Evolutionary conservation across 1,139 yeast genomes (phyloP).

Genomic region (Taiozyma sp.): DNA sequence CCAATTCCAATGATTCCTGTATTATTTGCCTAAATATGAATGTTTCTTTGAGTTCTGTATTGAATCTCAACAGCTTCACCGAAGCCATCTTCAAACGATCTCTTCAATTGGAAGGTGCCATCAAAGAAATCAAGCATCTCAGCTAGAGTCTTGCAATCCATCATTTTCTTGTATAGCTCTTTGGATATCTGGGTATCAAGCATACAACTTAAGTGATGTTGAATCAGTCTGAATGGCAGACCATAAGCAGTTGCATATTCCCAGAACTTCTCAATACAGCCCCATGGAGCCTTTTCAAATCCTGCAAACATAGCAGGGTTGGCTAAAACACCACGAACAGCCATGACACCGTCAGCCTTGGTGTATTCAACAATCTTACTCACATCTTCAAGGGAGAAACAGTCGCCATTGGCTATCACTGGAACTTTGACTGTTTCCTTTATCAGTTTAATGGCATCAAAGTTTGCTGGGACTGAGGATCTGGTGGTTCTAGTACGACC

Average conservation of each 20-base stretch:
- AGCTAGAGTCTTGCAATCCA: slow-evolving; percentile 50
- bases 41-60: slow-evolving; percentile 36
- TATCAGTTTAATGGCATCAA: slow-evolving; percentile 72
- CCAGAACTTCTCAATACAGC: slow-evolving; percentile 80
- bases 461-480: slow-evolving; percentile 76
- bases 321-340: slow-evolving; percentile 81
- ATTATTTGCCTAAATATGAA: slow-evolving; percentile 26
- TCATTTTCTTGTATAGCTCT: slow-evolving; percentile 55
- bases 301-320: slow-evolving; percentile 91
- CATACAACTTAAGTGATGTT: slow-evolving; percentile 91
- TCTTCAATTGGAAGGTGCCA: slow-evolving; percentile 52
- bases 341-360: slow-evolving; percentile 90
- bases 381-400: slow-evolving; percentile 65
- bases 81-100: slow-evolving; percentile 66
- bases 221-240: slow-evolving; percentile 74
- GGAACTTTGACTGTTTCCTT: slow-evolving; percentile 64
- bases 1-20: not conserved
- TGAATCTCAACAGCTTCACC: slow-evolving; percentile 57
- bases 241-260: slow-evolving; percentile 77
- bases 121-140: slow-evolving; percentile 86
- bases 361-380: slow-evolving; percentile 56
- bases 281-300: slow-evolving; percentile 75
- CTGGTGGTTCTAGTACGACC: slow-evolving; percentile 87
- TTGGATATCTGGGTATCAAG: slow-evolving; percentile 56
- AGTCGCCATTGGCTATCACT: slow-evolving; percentile 95